These are phyloP conservation scores for Neurospora sp. DNA, from an alignment of 495 filamentous ascomycete genomes.

Conservation along the genomic window DNA sequence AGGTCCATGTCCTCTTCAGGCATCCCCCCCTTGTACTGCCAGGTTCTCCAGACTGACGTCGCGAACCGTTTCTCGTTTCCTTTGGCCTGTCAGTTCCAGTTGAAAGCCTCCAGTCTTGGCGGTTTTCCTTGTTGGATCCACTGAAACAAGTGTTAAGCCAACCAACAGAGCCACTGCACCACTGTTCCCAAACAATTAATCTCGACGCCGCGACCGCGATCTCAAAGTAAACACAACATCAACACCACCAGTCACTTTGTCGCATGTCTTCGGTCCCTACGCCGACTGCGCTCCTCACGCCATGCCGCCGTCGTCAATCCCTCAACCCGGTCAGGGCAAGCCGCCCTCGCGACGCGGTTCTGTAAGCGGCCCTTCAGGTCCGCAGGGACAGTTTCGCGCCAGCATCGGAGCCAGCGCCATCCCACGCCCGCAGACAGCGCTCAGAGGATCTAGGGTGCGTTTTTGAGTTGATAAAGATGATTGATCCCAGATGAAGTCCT, in stretches of 20 bases:
- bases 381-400: slow-evolving; percentile 21
- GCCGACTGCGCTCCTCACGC: not conserved
- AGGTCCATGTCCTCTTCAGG: not conserved
- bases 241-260: not conserved
- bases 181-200: not conserved
- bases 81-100: not conserved
- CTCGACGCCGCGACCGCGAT: not conserved
- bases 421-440: slow-evolving; percentile 19
- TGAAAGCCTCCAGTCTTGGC: not conserved
- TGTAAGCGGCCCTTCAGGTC: slow-evolving; percentile 10
- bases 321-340: slow-evolving; percentile 9
- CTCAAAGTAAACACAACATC: not conserved
- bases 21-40: not conserved
- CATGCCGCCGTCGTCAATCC: slow-evolving; percentile 21
- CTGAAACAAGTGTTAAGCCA: not conserved
- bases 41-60: not conserved
- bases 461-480: not conserved
- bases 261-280: not conserved
- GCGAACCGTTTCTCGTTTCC: not conserved
- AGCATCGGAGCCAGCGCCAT: slow-evolving; percentile 23
- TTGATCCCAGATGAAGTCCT: not conserved
- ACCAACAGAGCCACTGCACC: not conserved
- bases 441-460: slow-evolving; percentile 37
- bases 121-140: not conserved
- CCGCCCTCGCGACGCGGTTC: slow-evolving; percentile 16